These are phyloP conservation scores for Aspergillus sp. DNA, from an alignment of 2,329 filamentous ascomycete genomes.

Conservation along the genomic window DNA sequence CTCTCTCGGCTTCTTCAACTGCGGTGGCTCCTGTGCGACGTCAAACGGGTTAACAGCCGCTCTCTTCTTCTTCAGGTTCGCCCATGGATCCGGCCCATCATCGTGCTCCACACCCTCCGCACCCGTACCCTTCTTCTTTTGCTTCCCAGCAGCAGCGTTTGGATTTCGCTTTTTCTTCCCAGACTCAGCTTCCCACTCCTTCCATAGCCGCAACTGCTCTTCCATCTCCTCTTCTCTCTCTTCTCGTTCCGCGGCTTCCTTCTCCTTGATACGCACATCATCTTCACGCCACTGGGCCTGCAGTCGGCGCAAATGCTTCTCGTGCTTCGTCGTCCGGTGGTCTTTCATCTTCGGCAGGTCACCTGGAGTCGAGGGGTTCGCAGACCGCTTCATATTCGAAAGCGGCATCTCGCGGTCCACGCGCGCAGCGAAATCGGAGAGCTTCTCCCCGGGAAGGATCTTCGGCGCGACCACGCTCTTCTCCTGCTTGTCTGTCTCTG, in stretches of 20 bases:
- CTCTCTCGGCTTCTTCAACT: constrained; percentile 65
- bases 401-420: constrained; percentile 86
- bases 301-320: constrained; percentile 72
- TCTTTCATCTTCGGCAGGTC: constrained; percentile 47
- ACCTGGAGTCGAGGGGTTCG: constrained; percentile 25
- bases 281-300: constrained; percentile 63
- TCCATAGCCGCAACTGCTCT: constrained; percentile 68
- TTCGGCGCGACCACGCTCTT: constrained; percentile 51
- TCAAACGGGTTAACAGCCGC: constrained; percentile 44
- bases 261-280: constrained; percentile 47
- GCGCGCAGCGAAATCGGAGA: constrained; percentile 79
- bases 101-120: constrained; percentile 52
- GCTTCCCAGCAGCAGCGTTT: constrained; percentile 35
- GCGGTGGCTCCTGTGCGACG: constrained; percentile 76
- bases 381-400: constrained; percentile 67
- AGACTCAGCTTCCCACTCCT: constrained; percentile 63
- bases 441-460: constrained; percentile 80
- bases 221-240: constrained; percentile 65
- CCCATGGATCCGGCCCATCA: constrained; percentile 77
- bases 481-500: constrained; percentile 5
- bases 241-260: constrained; percentile 63
- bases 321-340: constrained; percentile 76
- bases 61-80: constrained; percentile 64
- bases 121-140: constrained; percentile 50
- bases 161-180: constrained; percentile 53